Conservation (phyloP, 1,284 basidiomycete genomes). For the Thecaphora frezii region DNA sequence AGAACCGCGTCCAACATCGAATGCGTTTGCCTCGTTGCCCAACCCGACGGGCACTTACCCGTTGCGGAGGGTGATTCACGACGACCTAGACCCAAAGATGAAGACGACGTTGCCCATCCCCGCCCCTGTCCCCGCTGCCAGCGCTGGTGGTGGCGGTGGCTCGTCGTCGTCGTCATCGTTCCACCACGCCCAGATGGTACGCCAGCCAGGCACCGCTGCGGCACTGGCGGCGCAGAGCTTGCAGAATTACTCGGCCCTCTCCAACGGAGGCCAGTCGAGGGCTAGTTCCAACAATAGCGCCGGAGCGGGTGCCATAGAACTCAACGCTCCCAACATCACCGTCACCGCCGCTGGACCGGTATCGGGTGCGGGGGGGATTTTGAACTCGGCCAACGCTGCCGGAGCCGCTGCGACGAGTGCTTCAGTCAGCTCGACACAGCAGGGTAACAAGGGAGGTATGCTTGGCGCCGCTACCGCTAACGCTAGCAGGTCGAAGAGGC, state of each 20-base stretch:
- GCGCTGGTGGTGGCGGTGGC: too few relatives aligned
- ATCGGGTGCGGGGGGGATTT: too few relatives aligned
- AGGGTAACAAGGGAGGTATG: neutral
- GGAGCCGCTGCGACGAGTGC: neutral
- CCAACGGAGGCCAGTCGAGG: neutral
- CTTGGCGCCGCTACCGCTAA: constrained; percentile 1
- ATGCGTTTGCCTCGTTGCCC: constrained; percentile 56
- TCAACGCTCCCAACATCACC: neutral
- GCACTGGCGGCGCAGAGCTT: too few relatives aligned
- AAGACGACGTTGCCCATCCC: too few relatives aligned
- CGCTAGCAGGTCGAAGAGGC: neutral
- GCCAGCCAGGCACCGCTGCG: too few relatives aligned
- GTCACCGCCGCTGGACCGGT: neutral
- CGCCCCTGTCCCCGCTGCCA: too few relatives aligned
- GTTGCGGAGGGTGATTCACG: constrained; percentile 63
- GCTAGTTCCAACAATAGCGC: neutral
- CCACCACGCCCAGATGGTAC: too few relatives aligned
- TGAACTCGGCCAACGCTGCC: neutral
- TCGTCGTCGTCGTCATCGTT: too few relatives aligned
- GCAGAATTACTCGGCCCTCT: too few relatives aligned
- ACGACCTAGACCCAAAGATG: constrained; percentile 62
- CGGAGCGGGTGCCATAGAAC: constrained; percentile 2
- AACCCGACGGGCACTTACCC: constrained; percentile 62
- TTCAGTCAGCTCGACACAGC: neutral
- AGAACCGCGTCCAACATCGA: constrained; percentile 57